Evolutionary conservation across 306 rosid species (phyloP).

Genomic region (Castanea mollissima): DNA sequence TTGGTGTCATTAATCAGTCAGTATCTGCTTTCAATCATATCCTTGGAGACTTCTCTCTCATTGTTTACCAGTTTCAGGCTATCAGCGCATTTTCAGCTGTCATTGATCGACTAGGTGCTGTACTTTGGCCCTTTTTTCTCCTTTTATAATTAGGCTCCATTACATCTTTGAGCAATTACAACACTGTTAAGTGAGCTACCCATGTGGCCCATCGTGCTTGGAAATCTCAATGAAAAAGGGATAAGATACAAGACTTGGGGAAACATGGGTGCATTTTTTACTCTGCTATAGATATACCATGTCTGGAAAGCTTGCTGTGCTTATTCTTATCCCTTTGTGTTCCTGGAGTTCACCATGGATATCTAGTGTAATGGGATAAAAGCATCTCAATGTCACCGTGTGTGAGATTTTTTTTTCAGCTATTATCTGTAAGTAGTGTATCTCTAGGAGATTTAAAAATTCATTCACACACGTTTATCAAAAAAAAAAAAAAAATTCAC

Average conservation of each 20-base stretch:
- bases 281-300: constrained; percentile 6
- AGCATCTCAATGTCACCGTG: not conserved
- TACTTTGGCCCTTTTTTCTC: constrained; percentile 12
- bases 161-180: not conserved
- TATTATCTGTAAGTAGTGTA: not conserved
- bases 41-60: constrained; percentile 88
- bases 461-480: no score
- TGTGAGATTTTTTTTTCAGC: not conserved
- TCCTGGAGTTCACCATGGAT: not conserved
- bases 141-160: constrained; percentile 13
- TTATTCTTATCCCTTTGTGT: not conserved
- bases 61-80: constrained; percentile 89
- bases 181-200: not conserved
- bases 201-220: not conserved
- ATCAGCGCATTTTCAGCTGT: constrained; percentile 96
- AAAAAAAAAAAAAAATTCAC: not conserved
- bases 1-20: constrained; percentile 96
- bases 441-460: not conserved
- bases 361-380: not conserved
- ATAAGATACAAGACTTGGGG: not conserved
- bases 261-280: constrained; percentile 10
- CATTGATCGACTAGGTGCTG: constrained; percentile 86
- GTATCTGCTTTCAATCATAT: constrained; percentile 96
- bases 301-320: not conserved
- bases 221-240: not conserved